These are phyloP conservation scores for Suhomyces yuchorum DNA, from an alignment of 1,139 yeast genomes.

Conservation along the genomic window DNA sequence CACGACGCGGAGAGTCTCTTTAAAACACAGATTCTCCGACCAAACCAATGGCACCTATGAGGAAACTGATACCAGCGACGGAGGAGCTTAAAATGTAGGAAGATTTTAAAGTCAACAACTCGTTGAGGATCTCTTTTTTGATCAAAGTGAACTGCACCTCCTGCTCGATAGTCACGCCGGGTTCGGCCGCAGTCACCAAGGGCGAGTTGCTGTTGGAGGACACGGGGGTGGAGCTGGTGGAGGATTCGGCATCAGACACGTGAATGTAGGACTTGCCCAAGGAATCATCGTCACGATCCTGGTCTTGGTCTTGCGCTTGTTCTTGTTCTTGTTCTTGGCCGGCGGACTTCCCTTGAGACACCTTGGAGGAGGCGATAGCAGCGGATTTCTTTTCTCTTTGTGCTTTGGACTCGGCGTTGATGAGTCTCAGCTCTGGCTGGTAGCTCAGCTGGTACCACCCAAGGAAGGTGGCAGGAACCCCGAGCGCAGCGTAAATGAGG, in stretches of 20 bases:
- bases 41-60: slow-evolving; percentile 49
- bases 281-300: slow-evolving; percentile 28
- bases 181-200: slow-evolving; percentile 17
- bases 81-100: slow-evolving; percentile 40
- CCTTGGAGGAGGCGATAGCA: slow-evolving; percentile 5
- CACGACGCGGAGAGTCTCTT: background rate
- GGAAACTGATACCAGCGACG: slow-evolving; percentile 45
- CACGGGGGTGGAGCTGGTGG: slow-evolving; percentile 32
- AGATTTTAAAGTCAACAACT: slow-evolving; percentile 32
- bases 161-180: slow-evolving; percentile 31
- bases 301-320: slow-evolving; percentile 10
- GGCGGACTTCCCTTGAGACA: background rate
- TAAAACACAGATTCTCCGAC: slow-evolving; percentile 48
- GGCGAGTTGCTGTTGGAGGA: slow-evolving; percentile 38
- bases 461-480: slow-evolving; percentile 37
- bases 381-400: slow-evolving; percentile 8
- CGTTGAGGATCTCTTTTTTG: slow-evolving; percentile 41
- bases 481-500: slow-evolving; percentile 55
- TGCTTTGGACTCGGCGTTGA: slow-evolving; percentile 10
- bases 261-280: slow-evolving; percentile 55
- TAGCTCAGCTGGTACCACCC: slow-evolving; percentile 16
- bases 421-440: slow-evolving; percentile 13
- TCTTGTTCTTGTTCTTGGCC: background rate
- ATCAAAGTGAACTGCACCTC: slow-evolving; percentile 45
- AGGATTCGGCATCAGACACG: slow-evolving; percentile 46